Conservation (phyloP, 768 basidiomycete species). For the Amanita rubescens region DNA sequence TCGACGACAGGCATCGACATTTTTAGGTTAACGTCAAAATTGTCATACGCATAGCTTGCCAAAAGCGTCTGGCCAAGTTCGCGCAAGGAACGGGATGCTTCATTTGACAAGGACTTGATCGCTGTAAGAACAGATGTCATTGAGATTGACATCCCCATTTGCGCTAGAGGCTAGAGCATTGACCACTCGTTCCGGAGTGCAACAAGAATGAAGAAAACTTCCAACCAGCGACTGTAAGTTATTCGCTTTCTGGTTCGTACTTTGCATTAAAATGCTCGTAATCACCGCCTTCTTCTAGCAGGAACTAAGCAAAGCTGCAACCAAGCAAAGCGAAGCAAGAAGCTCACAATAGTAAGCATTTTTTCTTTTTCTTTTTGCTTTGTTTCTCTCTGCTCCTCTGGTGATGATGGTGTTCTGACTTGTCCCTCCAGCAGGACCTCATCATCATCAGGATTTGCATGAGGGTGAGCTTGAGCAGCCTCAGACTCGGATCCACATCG, state of each 20-base stretch:
- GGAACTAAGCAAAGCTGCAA: neutral
- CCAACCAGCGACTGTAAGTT: neutral
- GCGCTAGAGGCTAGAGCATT: constrained; percentile 19
- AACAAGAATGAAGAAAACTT: neutral
- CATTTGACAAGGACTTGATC: constrained; percentile 12
- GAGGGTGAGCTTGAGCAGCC: too few species aligned
- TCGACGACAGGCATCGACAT: constrained; percentile 13
- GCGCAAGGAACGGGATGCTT: constrained; percentile 1
- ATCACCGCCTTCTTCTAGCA: constrained; percentile 16
- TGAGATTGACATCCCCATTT: constrained; percentile 20
- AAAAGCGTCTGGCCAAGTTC: constrained; percentile 12
- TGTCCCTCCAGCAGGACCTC: neutral
- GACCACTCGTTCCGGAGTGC: constrained; percentile 19
- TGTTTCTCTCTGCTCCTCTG: neutral
- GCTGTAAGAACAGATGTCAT: constrained; percentile 11
- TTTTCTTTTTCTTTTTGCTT: neutral
- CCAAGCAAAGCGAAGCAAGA: neutral
- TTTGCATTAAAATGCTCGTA: constrained; percentile 12
- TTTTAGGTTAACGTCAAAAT: constrained; percentile 19
- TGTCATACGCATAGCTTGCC: constrained; percentile 17
- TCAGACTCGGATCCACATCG: too few species aligned
- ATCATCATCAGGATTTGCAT: too few species aligned
- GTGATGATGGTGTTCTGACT: neutral
- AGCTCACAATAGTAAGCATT: neutral
- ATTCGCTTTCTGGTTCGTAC: constrained; percentile 18